Base-by-base conservation (phyloP, 768 basidiomycete species). In the Coprinopsis cinerea region DNA sequence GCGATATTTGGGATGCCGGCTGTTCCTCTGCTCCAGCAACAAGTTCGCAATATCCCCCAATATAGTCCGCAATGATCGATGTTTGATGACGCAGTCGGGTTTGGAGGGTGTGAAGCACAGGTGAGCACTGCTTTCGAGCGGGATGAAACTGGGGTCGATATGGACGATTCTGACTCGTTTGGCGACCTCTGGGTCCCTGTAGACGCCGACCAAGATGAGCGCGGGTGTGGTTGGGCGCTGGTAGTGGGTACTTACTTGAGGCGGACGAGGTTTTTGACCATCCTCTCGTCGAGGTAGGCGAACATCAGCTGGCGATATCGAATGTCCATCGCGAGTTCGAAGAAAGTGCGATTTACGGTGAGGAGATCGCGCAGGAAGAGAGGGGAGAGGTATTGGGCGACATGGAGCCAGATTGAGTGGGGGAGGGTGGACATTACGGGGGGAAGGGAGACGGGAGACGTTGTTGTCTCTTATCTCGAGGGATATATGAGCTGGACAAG, bases 231-330 rank as follows among this genome's bases (percentile, higher is more conserved):
- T 7, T 36, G 13, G 39, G n/a, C 14, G 17, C 36, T 9, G 18
- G 11, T 6, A 39, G 36, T 18, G 36, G 36, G 17, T 25, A 60
- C 66, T 43, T 36, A 73, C 72, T 60, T 68, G 48, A 74, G 64
- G 25, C 68, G 66, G 20, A 61, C 57, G 13, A 73, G 57, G 51
- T 64, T 74, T 58, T 69, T 63, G 10, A 74, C 32, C 72, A 76
- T 75, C 35, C 64, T 65, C 47, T 66, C 62, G 49, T 73, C 72
- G 24, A 74, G 62, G 60, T 75, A 78, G 2, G 74, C 71, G 53
- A 78, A 75, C 57, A 72, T 74, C 56, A 77, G 66, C 51, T 73
- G 71, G 11, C 72, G 66, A 54, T 78, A 78, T 13, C 75, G 65
- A 41, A 59, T 69, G 53, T 76, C 71, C 75, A 78, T 75, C 45